These are phyloP conservation scores for Fraxinus paxiana DNA, from an alignment of 305 asterid species.

Conservation along the genomic window DNA sequence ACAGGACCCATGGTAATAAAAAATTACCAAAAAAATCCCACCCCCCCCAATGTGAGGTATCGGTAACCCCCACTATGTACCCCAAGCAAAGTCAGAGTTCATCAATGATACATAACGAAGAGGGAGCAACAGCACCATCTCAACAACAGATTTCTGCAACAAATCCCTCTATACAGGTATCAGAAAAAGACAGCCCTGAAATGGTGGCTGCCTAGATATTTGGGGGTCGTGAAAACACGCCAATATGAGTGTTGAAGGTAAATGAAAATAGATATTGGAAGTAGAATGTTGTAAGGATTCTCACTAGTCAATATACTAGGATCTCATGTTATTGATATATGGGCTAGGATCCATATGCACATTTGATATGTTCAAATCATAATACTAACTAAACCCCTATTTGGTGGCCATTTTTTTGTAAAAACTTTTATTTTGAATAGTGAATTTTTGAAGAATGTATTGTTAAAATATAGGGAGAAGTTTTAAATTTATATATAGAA, in stretches of 20 bases:
- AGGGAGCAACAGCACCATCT: neutral
- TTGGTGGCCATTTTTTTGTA: too few species aligned
- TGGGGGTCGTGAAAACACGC: neutral
- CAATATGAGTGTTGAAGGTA: neutral
- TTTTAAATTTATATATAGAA: too few species aligned
- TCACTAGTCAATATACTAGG: neutral
- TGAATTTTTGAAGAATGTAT: too few species aligned
- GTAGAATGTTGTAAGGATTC: neutral
- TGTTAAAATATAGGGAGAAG: too few species aligned
- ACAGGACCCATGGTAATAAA: too few species aligned
- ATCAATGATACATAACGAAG: slow-evolving; percentile 12
- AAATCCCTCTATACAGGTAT: neutral
- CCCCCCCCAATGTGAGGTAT: too few species aligned
- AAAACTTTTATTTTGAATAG: too few species aligned
- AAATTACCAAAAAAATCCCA: too few species aligned
- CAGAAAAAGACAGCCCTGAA: neutral
- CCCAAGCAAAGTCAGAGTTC: neutral
- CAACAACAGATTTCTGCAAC: slow-evolving; percentile 20
- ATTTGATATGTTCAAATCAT: neutral
- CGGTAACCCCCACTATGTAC: too few species aligned
- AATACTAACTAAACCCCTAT: too few species aligned
- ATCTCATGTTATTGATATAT: neutral
- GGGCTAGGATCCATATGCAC: neutral
- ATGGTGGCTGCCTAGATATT: neutral
- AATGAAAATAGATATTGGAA: neutral